Evolutionary conservation across 352 stramenopile genomes (phyloP).

Genomic region (Phytophthora citrophthora): DNA sequence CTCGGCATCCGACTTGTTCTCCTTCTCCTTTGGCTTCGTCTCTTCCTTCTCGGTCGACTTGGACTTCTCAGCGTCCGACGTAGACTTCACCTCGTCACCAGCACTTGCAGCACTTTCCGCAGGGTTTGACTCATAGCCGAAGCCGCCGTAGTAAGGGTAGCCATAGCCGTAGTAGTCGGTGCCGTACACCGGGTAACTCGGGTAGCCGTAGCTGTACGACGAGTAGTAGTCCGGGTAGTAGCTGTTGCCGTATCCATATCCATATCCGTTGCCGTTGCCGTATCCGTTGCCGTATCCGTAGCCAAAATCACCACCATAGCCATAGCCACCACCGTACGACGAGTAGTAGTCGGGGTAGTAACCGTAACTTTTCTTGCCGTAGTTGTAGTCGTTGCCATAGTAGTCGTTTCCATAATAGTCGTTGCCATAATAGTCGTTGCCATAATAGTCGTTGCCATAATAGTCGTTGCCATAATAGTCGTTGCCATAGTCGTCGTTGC

Average conservation of each 20-base stretch:
- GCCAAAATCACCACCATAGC: neutral
- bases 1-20: neutral
- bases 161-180: too few relatives aligned
- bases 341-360: neutral
- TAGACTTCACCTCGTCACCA: conserved; percentile 5
- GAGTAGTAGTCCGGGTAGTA: too few relatives aligned
- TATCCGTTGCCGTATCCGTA: neutral
- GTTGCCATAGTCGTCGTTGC: too few relatives aligned
- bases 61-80: neutral
- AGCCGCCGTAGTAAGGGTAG: neutral
- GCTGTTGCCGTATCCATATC: too few relatives aligned
- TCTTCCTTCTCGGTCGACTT: neutral
- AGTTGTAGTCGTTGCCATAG: neutral
- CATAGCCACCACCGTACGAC: neutral
- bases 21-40: neutral
- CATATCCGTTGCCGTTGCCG: too few relatives aligned
- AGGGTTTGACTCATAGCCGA: neutral
- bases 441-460: too few relatives aligned
- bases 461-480: too few relatives aligned
- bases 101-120: neutral
- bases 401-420: too few relatives aligned
- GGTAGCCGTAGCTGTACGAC: too few relatives aligned
- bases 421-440: too few relatives aligned
- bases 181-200: too few relatives aligned
- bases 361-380: neutral